Percentiles rank a stretch among this genome's conserved stretches.
Conservation (phyloP, 1,284 basidiomycete genomes). For the Sparassis latifolia region DNA sequence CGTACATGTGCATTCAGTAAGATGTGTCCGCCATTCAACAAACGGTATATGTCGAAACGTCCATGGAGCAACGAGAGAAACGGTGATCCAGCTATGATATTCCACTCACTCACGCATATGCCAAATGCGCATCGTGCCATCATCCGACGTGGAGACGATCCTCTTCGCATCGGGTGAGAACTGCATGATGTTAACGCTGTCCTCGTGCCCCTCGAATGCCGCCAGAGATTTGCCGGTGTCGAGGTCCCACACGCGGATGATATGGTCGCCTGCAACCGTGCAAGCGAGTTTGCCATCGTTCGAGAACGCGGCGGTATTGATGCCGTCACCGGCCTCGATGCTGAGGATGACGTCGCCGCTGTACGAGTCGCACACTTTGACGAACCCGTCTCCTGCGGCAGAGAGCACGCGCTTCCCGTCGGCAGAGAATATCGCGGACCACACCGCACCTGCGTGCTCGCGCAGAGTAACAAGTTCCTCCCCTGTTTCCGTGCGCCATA, state of each 20-base stretch:
- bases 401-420: conserved; percentile 7
- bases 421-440: conserved; percentile 9
- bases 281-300: conserved; percentile 2
- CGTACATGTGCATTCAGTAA: too few relatives aligned
- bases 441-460: conserved; percentile 11
- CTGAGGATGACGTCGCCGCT: not conserved
- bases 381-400: conserved; percentile 5
- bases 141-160: conserved; percentile 6
- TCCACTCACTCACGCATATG: not conserved
- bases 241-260: conserved; percentile 6
- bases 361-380: conserved; percentile 7
- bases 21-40: too few relatives aligned
- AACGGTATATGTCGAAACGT: too few relatives aligned
- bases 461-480: conserved; percentile 11
- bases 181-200: conserved; percentile 1
- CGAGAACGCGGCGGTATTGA: conserved; percentile 6
- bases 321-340: not conserved
- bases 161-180: conserved; percentile 6
- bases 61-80: too few relatives aligned
- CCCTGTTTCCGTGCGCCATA: conserved; percentile 9
- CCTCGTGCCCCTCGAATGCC: conserved; percentile 12
- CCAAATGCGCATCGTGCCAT: conserved; percentile 9
- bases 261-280: conserved; percentile 7
- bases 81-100: too few relatives aligned
- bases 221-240: not conserved